Percentiles rank a stretch among this genome's conserved stretches.
Conservation (phyloP, 2,329 filamentous ascomycete genomes). For the Ploettnerulaceae sp. region DNA sequence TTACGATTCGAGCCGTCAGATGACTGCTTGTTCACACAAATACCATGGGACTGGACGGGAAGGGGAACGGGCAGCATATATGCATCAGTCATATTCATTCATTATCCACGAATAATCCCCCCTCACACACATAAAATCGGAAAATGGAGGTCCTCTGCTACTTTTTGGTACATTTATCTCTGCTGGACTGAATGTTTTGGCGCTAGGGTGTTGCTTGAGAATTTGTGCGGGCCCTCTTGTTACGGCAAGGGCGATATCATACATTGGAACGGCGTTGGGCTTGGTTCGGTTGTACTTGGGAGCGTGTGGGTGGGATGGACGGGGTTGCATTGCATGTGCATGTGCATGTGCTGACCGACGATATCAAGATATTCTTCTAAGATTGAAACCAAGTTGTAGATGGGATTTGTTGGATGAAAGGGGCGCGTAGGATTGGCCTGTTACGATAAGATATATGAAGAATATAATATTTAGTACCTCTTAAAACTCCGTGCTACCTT, state of each 20-base stretch:
- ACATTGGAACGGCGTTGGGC: constrained; percentile 17
- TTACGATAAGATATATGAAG: constrained; percentile 9
- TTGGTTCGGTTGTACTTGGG: not conserved
- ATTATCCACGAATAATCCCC: not conserved
- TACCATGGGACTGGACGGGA: not conserved
- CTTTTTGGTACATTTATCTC: not conserved
- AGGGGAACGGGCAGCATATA: not conserved
- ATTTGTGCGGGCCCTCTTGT: not conserved
- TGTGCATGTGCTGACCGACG: not conserved
- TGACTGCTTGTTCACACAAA: not conserved
- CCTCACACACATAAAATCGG: not conserved
- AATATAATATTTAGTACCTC: constrained; percentile 5
- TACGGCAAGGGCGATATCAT: not conserved
- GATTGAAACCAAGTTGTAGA: too few relatives aligned
- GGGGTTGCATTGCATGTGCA: constrained; percentile 11
- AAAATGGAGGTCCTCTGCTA: not conserved
- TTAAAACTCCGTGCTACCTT: not conserved
- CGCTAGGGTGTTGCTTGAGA: constrained; percentile 3
- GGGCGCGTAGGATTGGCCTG: too few relatives aligned
- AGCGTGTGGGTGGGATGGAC: constrained; percentile 1
- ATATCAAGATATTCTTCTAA: not conserved
- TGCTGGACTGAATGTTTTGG: not conserved
- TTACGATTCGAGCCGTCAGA: not conserved
- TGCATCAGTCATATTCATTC: not conserved
- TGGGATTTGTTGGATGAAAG: too few relatives aligned